Base-by-base conservation (phyloP, 1,284 basidiomycete species). In the Cutaneotrichosporon sp. region DNA sequence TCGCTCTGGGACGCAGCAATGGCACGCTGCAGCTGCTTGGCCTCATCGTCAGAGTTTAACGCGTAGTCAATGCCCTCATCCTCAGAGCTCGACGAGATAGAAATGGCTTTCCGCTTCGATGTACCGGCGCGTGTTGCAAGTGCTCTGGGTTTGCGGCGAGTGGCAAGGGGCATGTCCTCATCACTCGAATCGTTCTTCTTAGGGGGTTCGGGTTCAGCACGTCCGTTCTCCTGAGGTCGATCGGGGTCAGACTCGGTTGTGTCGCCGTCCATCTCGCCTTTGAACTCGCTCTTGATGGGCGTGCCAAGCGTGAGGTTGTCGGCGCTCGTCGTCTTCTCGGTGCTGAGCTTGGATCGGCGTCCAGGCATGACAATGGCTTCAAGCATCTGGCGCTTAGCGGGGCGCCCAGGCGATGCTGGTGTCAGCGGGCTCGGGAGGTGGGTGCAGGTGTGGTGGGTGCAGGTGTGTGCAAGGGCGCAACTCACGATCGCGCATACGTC, bases 301-400 rank as follows among this genome's bases (percentile, higher is more conserved):
- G 70, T 69, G 14, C 60, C 68, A 31, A 77, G 72, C 0, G 76
- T 78, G 51, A 76, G 63, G 55, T 78, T 77, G 55, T 78, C 76
- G 3, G 66, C 65, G 47, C 73, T 75, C 6, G 63, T 66, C 7
- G 77, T 77, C 65, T 76, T 73, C 46, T 75, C 75, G 9, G 66
- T 58, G 8, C 70, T 67, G n/a, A 77, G 67, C 63, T 72, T 72
- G 10, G 76, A 76, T 22, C 61, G 60, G 50, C 71, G 63, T 9
- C 63, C 40, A 9, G 76, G 72, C 0, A 75, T 38, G 6, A 65
- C 58, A 14, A 74, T 68, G 16, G 65, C 69, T 6, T 74, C 76
- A n/a, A 77, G 51, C 4, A 61, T 55, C 40, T 68, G 68, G 55
- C 65, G 63, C 53, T 66, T 71, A 13, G 58, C 18, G 13, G 58